These are phyloP conservation scores for Elongisporangium anandrum DNA, from an alignment of 352 stramenopile genomes.

Conservation along the genomic window DNA sequence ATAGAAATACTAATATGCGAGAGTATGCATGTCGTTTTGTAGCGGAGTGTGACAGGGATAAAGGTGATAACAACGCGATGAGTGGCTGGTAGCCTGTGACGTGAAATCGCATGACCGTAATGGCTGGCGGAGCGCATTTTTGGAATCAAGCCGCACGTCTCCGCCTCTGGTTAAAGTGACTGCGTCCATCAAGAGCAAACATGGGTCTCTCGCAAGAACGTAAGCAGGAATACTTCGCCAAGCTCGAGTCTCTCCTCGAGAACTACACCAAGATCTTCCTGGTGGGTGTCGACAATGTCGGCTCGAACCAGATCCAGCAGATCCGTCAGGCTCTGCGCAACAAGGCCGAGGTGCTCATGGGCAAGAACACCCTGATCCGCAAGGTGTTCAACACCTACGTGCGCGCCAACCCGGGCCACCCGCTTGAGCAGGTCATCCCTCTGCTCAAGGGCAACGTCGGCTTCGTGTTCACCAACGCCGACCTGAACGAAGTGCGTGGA, in stretches of 20 bases:
- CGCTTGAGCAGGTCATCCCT: conserved; percentile 86
- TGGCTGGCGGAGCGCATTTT: conserved; percentile 19
- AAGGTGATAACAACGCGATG: neutral
- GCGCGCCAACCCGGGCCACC: conserved; percentile 96
- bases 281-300: conserved; percentile 99
- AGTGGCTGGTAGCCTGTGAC: neutral
- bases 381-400: conserved; percentile 97
- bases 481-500: conserved; percentile 92
- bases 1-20: conserved; percentile 15
- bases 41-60: conserved; percentile 1
- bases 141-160: conserved; percentile 79
- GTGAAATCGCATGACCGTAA: neutral
- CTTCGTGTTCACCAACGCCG: conserved; percentile 99
- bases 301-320: conserved; percentile 98
- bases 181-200: conserved; percentile 54
- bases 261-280: conserved; percentile 98
- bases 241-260: conserved; percentile 94
- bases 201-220: conserved; percentile 96
- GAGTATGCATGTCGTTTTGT: neutral
- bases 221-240: conserved; percentile 98
- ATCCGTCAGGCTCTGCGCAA: conserved; percentile 95
- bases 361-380: conserved; percentile 99
- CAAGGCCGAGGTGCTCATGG: conserved; percentile 97
- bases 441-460: conserved; percentile 97
- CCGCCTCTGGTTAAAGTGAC: conserved; percentile 85